Evolutionary conservation across 2,329 filamentous ascomycete genomes (phyloP).

Genomic region (Trichoderma brevicompactum): DNA sequence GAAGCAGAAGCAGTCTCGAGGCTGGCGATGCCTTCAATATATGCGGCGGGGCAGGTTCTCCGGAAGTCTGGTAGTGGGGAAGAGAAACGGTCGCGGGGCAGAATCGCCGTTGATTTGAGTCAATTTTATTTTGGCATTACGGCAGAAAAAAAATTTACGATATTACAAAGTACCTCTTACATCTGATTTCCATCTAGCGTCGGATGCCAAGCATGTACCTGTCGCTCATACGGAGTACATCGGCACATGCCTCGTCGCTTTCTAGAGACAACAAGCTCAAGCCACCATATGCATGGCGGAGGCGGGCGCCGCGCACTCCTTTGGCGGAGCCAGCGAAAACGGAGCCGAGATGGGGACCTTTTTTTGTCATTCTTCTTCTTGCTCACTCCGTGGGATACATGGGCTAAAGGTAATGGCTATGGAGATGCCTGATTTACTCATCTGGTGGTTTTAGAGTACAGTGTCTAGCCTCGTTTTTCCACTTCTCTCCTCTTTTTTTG

Average conservation of each 20-base stretch:
- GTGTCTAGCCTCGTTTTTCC: too few species aligned
- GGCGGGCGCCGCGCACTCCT: conserved; percentile 22
- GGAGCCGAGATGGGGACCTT: conserved; percentile 5
- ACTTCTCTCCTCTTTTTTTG: too few species aligned
- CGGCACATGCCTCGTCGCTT: not conserved
- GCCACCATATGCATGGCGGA: not conserved
- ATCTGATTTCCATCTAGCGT: conserved; percentile 4
- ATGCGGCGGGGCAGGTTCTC: conserved; percentile 11
- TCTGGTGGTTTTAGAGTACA: too few species aligned
- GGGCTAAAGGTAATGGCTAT: not conserved
- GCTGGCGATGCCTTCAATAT: conserved; percentile 27
- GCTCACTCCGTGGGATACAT: not conserved
- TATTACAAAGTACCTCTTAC: conserved; percentile 10
- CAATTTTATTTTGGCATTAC: not conserved
- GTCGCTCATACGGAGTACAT: conserved; percentile 15
- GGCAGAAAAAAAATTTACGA: not conserved
- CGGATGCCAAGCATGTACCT: not conserved
- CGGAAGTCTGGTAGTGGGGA: conserved; percentile 11
- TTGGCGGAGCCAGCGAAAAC: conserved; percentile 24
- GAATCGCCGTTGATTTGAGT: not conserved
- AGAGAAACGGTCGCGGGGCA: conserved; percentile 9
- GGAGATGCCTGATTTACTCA: too few species aligned
- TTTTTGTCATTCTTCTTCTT: not conserved
- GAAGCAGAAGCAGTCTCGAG: not conserved
- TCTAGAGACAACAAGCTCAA: not conserved